A percentile compares a stretch with the other conserved stretches of the same genome.
phyloP scores from a whole-genome alignment of 148 eudicot genomes.

The Tetragonia tetragonoides region DNA sequence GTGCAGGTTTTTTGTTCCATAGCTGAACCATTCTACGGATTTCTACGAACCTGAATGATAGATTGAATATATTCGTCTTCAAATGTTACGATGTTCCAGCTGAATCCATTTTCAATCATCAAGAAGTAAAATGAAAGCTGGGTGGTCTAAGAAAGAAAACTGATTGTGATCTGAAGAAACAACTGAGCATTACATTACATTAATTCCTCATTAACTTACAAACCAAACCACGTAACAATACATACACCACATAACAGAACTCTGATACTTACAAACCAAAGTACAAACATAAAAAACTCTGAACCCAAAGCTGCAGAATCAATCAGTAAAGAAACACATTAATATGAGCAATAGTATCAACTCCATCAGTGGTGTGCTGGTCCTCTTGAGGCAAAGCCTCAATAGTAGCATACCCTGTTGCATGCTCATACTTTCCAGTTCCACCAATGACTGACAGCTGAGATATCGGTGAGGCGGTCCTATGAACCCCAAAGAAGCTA shows the following conservation, averaged over 20 bases:
- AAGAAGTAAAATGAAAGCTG: no score
- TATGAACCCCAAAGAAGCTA: conserved; percentile 91
- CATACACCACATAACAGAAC: neutral
- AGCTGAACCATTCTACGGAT: no score
- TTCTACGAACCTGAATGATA: no score
- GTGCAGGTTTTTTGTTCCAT: no score
- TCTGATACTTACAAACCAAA: neutral
- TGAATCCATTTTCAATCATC: no score
- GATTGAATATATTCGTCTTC: no score
- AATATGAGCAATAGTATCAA: conserved; percentile 76
- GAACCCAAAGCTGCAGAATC: neutral
- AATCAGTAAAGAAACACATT: conserved; percentile 45
- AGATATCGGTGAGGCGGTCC: conserved; percentile 70
- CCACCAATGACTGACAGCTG: conserved; percentile 82
- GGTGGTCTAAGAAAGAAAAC: no score
- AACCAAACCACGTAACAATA: neutral
- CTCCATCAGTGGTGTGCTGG: conserved; percentile 91
- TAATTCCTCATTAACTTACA: conserved; percentile 13
- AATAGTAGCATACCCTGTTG: conserved; percentile 81
- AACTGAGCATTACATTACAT: no score
- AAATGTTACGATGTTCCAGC: no score
- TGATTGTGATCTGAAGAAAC: no score
- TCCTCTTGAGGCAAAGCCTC: conserved; percentile 72
- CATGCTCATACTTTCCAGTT: conserved; percentile 80
- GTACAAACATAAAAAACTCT: neutral